Evolutionary conservation across 129 eudicot genomes (phyloP).

Genomic region (Escallonia rubra): DNA sequence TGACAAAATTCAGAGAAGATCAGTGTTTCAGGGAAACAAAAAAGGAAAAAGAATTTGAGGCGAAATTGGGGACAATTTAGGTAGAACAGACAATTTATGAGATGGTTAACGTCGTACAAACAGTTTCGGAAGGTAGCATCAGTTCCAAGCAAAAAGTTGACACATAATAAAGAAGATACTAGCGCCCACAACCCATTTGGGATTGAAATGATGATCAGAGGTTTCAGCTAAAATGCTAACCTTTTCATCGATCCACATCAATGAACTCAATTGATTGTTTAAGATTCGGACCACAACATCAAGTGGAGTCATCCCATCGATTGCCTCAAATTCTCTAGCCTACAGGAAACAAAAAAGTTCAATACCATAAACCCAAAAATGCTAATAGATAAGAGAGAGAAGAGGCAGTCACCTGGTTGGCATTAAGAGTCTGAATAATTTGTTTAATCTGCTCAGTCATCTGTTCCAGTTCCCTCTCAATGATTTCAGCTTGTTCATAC

Average conservation of each 20-base stretch:
- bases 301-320: constrained; percentile 80
- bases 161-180: too few species aligned
- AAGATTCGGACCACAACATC: constrained; percentile 90
- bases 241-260: constrained; percentile 98
- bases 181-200: too few species aligned
- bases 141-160: too few species aligned
- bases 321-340: constrained; percentile 89
- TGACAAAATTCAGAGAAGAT: constrained; percentile 3
- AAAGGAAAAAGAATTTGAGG: too few species aligned
- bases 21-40: too few species aligned
- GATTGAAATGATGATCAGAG: neutral
- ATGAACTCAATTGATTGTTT: constrained; percentile 84
- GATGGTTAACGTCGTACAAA: too few species aligned
- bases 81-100: too few species aligned
- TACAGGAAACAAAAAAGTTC: neutral
- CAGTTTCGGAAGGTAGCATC: too few species aligned
- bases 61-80: too few species aligned
- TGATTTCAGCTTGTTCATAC: constrained; percentile 89
- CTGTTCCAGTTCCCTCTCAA: constrained; percentile 90
- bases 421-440: constrained; percentile 75
- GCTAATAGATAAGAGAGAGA: too few species aligned
- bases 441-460: constrained; percentile 78
- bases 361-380: neutral
- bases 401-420: constrained; percentile 60
- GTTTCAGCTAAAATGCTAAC: constrained; percentile 24